Evolutionary conservation across 495 filamentous ascomycete genomes (phyloP).

Genomic region (Lentithecium fluviatile): DNA sequence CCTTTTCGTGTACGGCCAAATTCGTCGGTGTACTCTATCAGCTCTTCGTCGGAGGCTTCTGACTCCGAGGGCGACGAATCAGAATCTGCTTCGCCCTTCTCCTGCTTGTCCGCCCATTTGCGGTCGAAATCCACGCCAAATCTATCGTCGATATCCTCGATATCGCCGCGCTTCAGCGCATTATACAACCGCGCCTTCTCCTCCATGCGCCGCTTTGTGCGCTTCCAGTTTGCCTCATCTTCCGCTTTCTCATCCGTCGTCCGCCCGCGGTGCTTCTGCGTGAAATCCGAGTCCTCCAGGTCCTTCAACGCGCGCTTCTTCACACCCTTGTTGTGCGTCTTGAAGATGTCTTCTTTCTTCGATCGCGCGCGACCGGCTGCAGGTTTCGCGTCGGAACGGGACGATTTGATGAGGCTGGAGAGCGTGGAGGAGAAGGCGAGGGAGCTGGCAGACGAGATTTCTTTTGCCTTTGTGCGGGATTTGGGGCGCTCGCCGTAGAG

Average conservation of each 20-base stretch:
- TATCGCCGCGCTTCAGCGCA: conserved; percentile 73
- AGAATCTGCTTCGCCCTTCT: conserved; percentile 41
- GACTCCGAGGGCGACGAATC: conserved; percentile 49
- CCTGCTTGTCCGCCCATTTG: conserved; percentile 78
- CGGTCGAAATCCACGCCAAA: conserved; percentile 88
- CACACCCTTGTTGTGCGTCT: conserved; percentile 66
- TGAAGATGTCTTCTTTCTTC: conserved; percentile 69
- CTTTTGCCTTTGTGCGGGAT: conserved; percentile 50
- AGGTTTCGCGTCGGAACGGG: conserved; percentile 38
- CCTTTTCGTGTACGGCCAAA: conserved; percentile 75
- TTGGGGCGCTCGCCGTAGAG: conserved; percentile 74
- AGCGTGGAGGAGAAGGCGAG: conserved; percentile 65
- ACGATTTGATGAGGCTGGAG: conserved; percentile 36
- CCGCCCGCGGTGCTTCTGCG: conserved; percentile 46
- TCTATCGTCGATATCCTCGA: conserved; percentile 54
- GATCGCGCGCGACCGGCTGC: conserved; percentile 66
- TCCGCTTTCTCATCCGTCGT: conserved; percentile 41
- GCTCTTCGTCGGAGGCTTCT: conserved; percentile 53
- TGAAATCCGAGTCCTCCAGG: conserved; percentile 43
- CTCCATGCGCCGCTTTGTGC: conserved; percentile 75
- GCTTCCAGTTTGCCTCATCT: conserved; percentile 51
- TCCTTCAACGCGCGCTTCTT: conserved; percentile 59
- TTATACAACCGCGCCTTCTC: conserved; percentile 83
- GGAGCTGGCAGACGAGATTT: conserved; percentile 67
- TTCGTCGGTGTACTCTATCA: conserved; percentile 84